A percentile compares a stretch with the other conserved stretches of the same genome.
Conservation (phyloP, 768 basidiomycete species). For the Lentinus tigrinus region DNA sequence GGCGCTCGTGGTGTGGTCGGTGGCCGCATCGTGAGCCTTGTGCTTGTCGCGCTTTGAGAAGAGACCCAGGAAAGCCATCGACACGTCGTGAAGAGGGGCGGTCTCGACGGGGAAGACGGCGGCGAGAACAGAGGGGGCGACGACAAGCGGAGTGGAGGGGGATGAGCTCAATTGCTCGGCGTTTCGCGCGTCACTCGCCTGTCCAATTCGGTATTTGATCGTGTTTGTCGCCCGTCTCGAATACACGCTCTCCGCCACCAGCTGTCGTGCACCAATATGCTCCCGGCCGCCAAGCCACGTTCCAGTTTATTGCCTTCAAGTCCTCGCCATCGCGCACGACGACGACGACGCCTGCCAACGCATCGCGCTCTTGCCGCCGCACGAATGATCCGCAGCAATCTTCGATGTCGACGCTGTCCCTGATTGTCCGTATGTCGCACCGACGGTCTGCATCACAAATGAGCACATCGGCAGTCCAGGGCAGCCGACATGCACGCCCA, state of each 20-base stretch:
- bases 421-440: background rate
- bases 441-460: background rate
- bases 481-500: conserved; percentile 3
- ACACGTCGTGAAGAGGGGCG: conserved; percentile 7
- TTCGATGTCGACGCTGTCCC: background rate
- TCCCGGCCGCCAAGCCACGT: background rate
- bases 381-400: background rate
- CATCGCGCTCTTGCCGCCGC: too few species aligned
- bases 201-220: conserved; percentile 15
- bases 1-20: conserved; percentile 11
- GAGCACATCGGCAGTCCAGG: conserved; percentile 1
- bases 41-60: conserved; percentile 31
- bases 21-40: conserved; percentile 15
- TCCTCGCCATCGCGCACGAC: background rate
- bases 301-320: background rate
- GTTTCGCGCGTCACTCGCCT: background rate
- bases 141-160: conserved; percentile 13
- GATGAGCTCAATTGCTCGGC: conserved; percentile 13
- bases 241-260: conserved; percentile 3
- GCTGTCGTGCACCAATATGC: background rate
- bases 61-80: conserved; percentile 29
- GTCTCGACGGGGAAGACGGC: conserved; percentile 4
- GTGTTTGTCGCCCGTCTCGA: conserved; percentile 14
- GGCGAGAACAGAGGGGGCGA: conserved; percentile 2
- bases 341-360: background rate